Base-by-base conservation (phyloP, 192 early-diverging fungal genomes). In the Blastocladiella britannica region DNA sequence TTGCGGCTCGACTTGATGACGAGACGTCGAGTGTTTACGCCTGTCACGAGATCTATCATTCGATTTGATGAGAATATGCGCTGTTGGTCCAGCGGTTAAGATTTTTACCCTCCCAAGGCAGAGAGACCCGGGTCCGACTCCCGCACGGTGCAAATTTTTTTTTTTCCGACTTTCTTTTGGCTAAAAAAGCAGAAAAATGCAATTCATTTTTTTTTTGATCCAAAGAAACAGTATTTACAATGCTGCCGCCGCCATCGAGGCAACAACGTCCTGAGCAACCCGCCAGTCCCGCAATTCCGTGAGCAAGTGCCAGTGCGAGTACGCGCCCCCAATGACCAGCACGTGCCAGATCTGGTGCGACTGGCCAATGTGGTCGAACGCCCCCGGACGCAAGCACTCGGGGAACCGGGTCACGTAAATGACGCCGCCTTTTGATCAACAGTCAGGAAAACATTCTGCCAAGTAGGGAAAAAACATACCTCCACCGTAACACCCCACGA, bases 341-440 rank as follows among this genome's bases (percentile, higher is more conserved):
- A 79, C 63, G 56, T 82, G 79, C 79, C 79, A 82, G 31, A 79
- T 59, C 26, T 75, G 73, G 66, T 82, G 79, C 54, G 75, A 77
- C 30, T 74, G 72, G 30, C 79, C 79, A 58, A 68, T 65, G 30
- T 62, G 60, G 58, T 82, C 79, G 67, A 79, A 77, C 51, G 63
- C 47, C 7, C 31, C 31, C 31, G 31, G 31, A 7, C 8, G 1
- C 31, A 43, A 18, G 31, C 31, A 43, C 5, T 43, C 31, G 3
- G 31, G 31, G 31, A 43, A 43, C 31, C 31, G 31, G 9, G 31
- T 43, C 31, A 18, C 31, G 31, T 43, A 43, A 18, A 43, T 43
- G 1, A 18, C 31, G 9, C 9, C 31, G 31, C 31, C 31, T 43
- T 43, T 15, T 4, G 9, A 43, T 7, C 30, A 6, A 43, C 9